phyloP scores from a whole-genome alignment of 163 green algal species.

The Botryococcus braunii region DNA sequence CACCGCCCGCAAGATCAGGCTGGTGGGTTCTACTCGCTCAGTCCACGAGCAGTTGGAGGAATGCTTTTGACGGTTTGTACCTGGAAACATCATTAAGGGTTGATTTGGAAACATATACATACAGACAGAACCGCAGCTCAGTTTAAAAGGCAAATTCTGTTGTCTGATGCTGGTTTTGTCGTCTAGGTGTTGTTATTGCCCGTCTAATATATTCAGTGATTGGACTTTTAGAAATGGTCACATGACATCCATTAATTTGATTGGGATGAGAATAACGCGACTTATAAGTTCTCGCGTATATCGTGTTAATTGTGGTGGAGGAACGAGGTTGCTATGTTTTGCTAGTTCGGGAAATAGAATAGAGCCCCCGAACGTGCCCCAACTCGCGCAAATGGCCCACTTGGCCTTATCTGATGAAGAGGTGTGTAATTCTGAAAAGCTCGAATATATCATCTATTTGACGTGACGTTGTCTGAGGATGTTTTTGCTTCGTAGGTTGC shows the following conservation, averaged over 20 bases:
- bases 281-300: not conserved
- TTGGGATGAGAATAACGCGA: not conserved
- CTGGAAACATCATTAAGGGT: too few relatives aligned
- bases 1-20: too few relatives aligned
- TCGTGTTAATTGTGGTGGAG: not conserved
- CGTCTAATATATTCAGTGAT: not conserved
- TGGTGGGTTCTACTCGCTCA: too few relatives aligned
- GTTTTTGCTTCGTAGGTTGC: slow-evolving; percentile 34
- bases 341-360: not conserved
- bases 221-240: not conserved
- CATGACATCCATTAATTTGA: not conserved
- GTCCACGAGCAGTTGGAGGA: too few relatives aligned
- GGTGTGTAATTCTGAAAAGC: slow-evolving; percentile 17
- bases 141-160: too few relatives aligned
- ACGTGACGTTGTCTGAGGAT: not conserved
- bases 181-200: not conserved
- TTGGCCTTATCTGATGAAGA: slow-evolving; percentile 50
- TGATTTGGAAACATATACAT: too few relatives aligned
- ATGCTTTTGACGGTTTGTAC: too few relatives aligned
- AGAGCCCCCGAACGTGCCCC: slow-evolving; percentile 38
- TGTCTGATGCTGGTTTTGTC: too few relatives aligned
- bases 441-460: not conserved
- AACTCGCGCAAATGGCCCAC: slow-evolving; percentile 58
- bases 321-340: not conserved
- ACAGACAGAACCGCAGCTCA: too few relatives aligned